Evolutionary conservation across 495 filamentous ascomycete genomes (phyloP), one percentile per base, ranked within the genome.

Genomic region (Aspergillus homomorphus): DNA sequence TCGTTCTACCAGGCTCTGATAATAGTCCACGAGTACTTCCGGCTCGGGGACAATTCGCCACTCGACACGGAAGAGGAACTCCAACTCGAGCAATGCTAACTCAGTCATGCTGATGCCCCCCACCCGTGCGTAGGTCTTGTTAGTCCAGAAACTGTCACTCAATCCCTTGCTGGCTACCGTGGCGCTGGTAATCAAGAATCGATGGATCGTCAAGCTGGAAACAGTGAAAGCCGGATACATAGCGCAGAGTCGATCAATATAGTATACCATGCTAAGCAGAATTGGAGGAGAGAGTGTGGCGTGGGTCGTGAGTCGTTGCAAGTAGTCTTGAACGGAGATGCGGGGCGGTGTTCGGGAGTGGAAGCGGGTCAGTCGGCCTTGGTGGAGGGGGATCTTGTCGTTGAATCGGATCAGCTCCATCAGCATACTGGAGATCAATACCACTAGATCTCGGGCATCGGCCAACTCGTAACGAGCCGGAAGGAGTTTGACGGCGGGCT

Each of bases 261-360:
- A 98, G 68, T 93, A 98, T 53, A 98, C 94, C 92, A 98, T 98
- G 60, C 91, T 92, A n/a, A 98, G 82, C n/a, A 98, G 82, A 54
- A 98, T 89, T 6, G 94, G 92, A 6, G 94, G 92, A 7, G 89
- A 89, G 1, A 98, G 82, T 0, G 92, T 96, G 24, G 94, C 94
- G 70, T 98, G 94, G 48, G 91, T 92, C 12, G 94, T 92, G 18
- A 98, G 80, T 55, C 94, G 88, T 65, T 92, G 87, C 7, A 98
- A 80, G 70, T 98, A 98, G 67, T 98, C 94, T 38, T 83, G 76
- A 18, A 98, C 92, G 50, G 90, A 95, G 42, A 98, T 98, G 49
- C 89, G 92, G 7, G 94, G 94, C 2, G 94, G 90, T 4, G 94
- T 92, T 67, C 92, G 86, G 10, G 94, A 98, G 70, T 98, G 94